These are phyloP conservation scores for Fusarium euwallaceae DNA, from an alignment of 2,329 filamentous ascomycete species.

Conservation along the genomic window DNA sequence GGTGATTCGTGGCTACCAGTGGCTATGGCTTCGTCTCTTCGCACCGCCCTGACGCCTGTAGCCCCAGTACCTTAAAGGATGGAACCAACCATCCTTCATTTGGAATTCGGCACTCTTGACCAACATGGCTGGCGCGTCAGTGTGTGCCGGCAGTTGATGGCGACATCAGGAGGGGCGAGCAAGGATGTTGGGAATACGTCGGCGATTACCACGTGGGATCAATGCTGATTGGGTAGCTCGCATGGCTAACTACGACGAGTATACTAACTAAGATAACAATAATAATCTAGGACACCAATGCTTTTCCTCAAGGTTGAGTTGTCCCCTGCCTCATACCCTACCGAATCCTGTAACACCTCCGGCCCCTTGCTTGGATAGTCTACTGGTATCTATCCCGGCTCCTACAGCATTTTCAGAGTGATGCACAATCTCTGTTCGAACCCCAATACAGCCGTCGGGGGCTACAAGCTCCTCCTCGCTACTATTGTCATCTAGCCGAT, in stretches of 20 bases:
- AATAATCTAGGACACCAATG: not conserved
- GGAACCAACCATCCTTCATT: not conserved
- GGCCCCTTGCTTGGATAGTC: not conserved
- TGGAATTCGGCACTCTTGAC: not conserved
- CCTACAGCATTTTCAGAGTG: not conserved
- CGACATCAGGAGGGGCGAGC: not conserved
- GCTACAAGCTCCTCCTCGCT: conserved; percentile 30
- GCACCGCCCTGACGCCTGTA: not conserved
- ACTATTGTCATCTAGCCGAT: conserved; percentile 15
- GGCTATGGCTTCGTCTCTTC: not conserved
- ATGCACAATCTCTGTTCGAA: conserved; percentile 26
- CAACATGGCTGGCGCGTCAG: not conserved
- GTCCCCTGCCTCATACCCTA: not conserved
- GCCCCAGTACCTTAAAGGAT: not conserved
- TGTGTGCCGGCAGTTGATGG: not conserved
- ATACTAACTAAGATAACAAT: no score
- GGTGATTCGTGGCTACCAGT: not conserved
- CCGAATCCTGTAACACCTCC: not conserved
- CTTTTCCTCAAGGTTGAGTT: not conserved
- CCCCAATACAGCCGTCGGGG: conserved; percentile 21
- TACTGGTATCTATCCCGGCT: not conserved
- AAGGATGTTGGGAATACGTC: not conserved
- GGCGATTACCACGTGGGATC: not conserved
- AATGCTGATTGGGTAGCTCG: not conserved
- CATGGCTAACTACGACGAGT: not conserved